A percentile compares a stretch with the other conserved stretches of the same genome.
Evolutionary conservation across 768 basidiomycete genomes (phyloP).

Genomic region (Gyrodon lividus): DNA sequence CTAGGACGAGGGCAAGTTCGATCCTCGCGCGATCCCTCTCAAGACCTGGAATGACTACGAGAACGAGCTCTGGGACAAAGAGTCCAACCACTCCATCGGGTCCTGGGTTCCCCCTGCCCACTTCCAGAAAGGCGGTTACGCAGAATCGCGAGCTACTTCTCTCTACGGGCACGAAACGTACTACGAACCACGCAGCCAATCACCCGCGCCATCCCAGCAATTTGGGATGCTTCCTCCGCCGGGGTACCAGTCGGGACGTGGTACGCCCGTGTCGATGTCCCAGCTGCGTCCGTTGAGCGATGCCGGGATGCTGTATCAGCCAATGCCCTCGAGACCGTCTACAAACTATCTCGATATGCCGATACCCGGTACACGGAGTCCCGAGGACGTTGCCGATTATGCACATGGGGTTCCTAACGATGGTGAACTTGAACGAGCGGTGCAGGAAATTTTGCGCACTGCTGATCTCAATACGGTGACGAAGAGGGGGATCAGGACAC

Average conservation of each 20-base stretch:
- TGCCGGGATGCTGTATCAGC: constrained; percentile 48
- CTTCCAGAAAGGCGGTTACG: constrained; percentile 68
- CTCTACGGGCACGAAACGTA: constrained; percentile 85
- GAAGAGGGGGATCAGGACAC: constrained; percentile 84
- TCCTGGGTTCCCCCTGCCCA: constrained; percentile 86
- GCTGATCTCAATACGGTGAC: constrained; percentile 91
- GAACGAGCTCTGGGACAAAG: constrained; percentile 97
- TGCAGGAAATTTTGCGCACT: constrained; percentile 67
- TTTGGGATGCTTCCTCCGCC: constrained; percentile 54
- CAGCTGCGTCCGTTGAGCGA: constrained; percentile 35
- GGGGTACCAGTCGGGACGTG: constrained; percentile 76
- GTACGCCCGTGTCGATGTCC: constrained; percentile 58
- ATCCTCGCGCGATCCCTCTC: constrained; percentile 87
- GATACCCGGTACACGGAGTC: constrained; percentile 52
- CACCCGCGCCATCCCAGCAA: constrained; percentile 70
- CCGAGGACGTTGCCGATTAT: constrained; percentile 46
- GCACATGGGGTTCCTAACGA: constrained; percentile 55
- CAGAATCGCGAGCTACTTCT: constrained; percentile 75
- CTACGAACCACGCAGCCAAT: constrained; percentile 74
- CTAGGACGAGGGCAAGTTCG: constrained; percentile 97
- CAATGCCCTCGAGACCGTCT: constrained; percentile 64
- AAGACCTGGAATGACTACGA: constrained; percentile 98
- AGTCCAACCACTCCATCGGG: constrained; percentile 92
- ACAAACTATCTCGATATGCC: constrained; percentile 79
- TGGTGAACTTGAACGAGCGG: constrained; percentile 68